These are phyloP conservation scores for Phaffia australis DNA, from an alignment of 768 basidiomycete species.

Conservation along the genomic window DNA sequence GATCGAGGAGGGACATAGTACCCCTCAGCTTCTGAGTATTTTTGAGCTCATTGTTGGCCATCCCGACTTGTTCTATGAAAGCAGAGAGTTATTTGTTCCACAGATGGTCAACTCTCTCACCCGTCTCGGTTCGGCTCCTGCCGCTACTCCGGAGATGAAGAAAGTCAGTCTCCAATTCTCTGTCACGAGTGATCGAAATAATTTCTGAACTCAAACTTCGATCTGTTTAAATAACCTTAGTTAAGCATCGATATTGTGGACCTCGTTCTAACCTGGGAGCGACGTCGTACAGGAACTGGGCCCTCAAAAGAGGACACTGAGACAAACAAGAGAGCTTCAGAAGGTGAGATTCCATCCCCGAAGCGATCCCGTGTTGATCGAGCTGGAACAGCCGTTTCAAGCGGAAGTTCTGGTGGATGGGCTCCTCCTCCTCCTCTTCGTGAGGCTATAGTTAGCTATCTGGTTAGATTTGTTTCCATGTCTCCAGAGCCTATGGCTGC, in stretches of 20 bases:
- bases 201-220: background rate
- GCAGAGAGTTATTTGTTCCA: slow-evolving; percentile 81
- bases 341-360: slow-evolving; percentile 24
- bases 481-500: slow-evolving; percentile 38
- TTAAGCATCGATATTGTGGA: slow-evolving; percentile 84
- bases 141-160: slow-evolving; percentile 66
- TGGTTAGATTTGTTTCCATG: slow-evolving; percentile 77
- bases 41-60: slow-evolving; percentile 90
- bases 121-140: slow-evolving; percentile 68
- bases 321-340: slow-evolving; percentile 26
- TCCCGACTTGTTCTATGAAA: slow-evolving; percentile 79
- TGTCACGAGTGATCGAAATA: background rate
- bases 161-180: slow-evolving; percentile 31
- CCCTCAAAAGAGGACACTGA: slow-evolving; percentile 42
- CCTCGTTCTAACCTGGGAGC: slow-evolving; percentile 86
- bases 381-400: slow-evolving; percentile 37
- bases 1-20: slow-evolving; percentile 69
- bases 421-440: slow-evolving; percentile 65
- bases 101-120: slow-evolving; percentile 82
- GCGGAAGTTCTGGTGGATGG: slow-evolving; percentile 45
- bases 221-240: background rate
- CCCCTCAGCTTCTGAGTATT: slow-evolving; percentile 58
- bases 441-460: slow-evolving; percentile 87
- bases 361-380: slow-evolving; percentile 37
- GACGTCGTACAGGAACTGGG: slow-evolving; percentile 35